A percentile compares a stretch with the other conserved stretches of the same genome.
These are phyloP conservation scores for Metarhizium album DNA, from an alignment of 2,329 filamentous ascomycete species.

Conservation along the genomic window DNA sequence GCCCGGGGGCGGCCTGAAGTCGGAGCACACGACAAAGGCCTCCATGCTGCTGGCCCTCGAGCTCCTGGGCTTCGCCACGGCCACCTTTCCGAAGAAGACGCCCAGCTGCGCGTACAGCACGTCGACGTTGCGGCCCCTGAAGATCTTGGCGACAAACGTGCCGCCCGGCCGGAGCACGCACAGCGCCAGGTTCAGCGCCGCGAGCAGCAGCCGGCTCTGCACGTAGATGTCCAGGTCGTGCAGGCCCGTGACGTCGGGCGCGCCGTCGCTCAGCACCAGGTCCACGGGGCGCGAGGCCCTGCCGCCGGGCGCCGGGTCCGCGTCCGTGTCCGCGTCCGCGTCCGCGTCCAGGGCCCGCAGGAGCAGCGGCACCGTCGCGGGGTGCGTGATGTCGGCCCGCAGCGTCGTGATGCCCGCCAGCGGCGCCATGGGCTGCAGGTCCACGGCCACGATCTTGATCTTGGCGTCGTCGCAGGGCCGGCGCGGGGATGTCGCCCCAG, in stretches of 20 bases:
- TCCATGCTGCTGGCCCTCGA: slow-evolving; percentile 95
- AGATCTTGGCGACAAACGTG: slow-evolving; percentile 97
- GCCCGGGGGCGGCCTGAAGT: slow-evolving; percentile 69
- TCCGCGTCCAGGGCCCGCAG: slow-evolving; percentile 73
- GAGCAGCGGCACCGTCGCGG: slow-evolving; percentile 83
- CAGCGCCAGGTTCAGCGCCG: slow-evolving; percentile 83
- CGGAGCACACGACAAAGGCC: slow-evolving; percentile 90
- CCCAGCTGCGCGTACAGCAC: slow-evolving; percentile 88
- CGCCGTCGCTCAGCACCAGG: slow-evolving; percentile 88
- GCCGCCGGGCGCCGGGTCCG: slow-evolving; percentile 17
- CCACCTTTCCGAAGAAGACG: slow-evolving; percentile 73
- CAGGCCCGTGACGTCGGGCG: slow-evolving; percentile 89
- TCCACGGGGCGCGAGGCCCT: slow-evolving; percentile 72
- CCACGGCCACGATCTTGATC: slow-evolving; percentile 94
- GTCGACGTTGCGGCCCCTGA: slow-evolving; percentile 90
- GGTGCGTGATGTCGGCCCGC: slow-evolving; percentile 93
- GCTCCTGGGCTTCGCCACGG: slow-evolving; percentile 86
- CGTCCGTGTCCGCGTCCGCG: slow-evolving; percentile 32
- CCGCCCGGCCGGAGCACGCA: slow-evolving; percentile 88
- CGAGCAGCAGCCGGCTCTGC: slow-evolving; percentile 88
- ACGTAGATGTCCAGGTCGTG: slow-evolving; percentile 98
- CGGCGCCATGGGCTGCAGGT: slow-evolving; percentile 90
- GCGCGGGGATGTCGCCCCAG: neutral
- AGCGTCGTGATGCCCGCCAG: slow-evolving; percentile 86
- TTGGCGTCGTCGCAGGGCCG: slow-evolving; percentile 61